A percentile compares a stretch with the other conserved stretches of the same genome.
Evolutionary conservation across 2,329 filamentous ascomycete species (phyloP).

Genomic region (Aspergillus unguis): DNA sequence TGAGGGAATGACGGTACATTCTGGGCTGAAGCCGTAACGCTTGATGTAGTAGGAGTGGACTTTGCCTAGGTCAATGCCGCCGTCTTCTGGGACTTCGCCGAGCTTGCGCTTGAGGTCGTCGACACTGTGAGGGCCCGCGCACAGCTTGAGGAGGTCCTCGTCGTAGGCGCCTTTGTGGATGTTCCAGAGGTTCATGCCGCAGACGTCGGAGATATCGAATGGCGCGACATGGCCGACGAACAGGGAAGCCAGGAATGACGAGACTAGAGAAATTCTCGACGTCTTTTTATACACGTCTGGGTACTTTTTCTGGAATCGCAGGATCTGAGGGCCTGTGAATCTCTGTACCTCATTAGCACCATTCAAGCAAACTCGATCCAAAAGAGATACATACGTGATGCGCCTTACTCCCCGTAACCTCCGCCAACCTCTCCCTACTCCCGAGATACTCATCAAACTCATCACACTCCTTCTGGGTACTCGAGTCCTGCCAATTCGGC

Average conservation of each 20-base stretch:
- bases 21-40: slow-evolving; percentile 71
- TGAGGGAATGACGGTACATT: slow-evolving; percentile 77
- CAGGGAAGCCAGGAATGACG: slow-evolving; percentile 88
- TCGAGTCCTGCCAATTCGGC: slow-evolving; percentile 97
- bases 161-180: slow-evolving; percentile 72
- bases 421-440: slow-evolving; percentile 64
- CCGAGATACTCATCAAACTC: slow-evolving; percentile 74
- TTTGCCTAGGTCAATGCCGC: slow-evolving; percentile 71
- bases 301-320: slow-evolving; percentile 76
- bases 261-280: slow-evolving; percentile 84
- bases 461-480: slow-evolving; percentile 88
- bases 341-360: slow-evolving; percentile 53
- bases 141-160: slow-evolving; percentile 69
- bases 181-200: slow-evolving; percentile 96
- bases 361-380: background rate
- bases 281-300: slow-evolving; percentile 79
- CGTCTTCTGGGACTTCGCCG: slow-evolving; percentile 74
- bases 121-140: slow-evolving; percentile 64
- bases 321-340: slow-evolving; percentile 96
- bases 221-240: slow-evolving; percentile 83
- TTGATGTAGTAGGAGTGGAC: slow-evolving; percentile 75
- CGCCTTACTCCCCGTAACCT: slow-evolving; percentile 83
- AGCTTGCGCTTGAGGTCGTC: slow-evolving; percentile 71
- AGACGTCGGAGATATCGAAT: slow-evolving; percentile 90
- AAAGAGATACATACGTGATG: slow-evolving; percentile 71